These are phyloP conservation scores for Aureobasidium melanogenum DNA, from an alignment of 2,329 filamentous ascomycete species.

Conservation along the genomic window DNA sequence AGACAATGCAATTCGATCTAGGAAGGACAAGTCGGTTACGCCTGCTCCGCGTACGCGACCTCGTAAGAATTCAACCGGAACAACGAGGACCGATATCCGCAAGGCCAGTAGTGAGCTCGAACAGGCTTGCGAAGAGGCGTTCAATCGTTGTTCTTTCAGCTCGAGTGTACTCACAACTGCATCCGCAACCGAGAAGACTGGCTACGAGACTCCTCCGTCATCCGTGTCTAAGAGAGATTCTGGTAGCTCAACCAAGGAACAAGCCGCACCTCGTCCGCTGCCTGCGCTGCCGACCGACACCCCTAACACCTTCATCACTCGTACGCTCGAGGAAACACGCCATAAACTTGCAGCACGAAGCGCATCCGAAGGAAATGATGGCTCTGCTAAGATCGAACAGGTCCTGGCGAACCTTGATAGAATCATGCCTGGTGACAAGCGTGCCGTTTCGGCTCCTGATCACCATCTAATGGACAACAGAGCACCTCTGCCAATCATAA, in stretches of 20 bases:
- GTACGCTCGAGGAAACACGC: conserved; percentile 50
- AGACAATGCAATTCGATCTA: conserved; percentile 24
- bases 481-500: conserved; percentile 41
- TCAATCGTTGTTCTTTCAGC: conserved; percentile 58
- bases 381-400: conserved; percentile 46
- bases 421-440: conserved; percentile 29
- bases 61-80: conserved; percentile 34
- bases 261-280: conserved; percentile 38
- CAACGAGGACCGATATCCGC: conserved; percentile 64
- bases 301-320: conserved; percentile 43
- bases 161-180: conserved; percentile 34
- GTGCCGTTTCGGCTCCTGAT: conserved; percentile 40
- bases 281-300: conserved; percentile 38
- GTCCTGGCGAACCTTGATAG: conserved; percentile 42
- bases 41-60: conserved; percentile 24
- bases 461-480: conserved; percentile 22
- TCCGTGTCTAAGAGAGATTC: conserved; percentile 30
- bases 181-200: conserved; percentile 31
- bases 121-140: conserved; percentile 85
- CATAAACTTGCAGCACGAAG: conserved; percentile 47
- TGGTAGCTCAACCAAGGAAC: conserved; percentile 9
- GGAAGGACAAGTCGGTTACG: conserved; percentile 25
- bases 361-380: conserved; percentile 33
- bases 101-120: conserved; percentile 79
- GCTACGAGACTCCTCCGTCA: conserved; percentile 44